Conservation (phyloP, 345 rosid genomes). For the thale cress (Arabidopsis thaliana) region TAIR10.1 NC_003074.8:18682501-18683000, state of each 20-base stretch:
- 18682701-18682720: constrained; percentile 63
- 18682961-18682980: constrained; percentile 68
- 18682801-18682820: constrained; percentile 56
- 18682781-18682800: constrained; percentile 59
- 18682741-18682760: constrained; percentile 48
- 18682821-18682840: constrained; percentile 60
- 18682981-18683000: constrained; percentile 63
- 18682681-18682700: constrained; percentile 67
- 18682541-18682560: constrained; percentile 52
- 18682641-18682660: constrained; percentile 56
- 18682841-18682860: constrained; percentile 74
- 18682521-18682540: constrained; percentile 56
- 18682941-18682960: constrained; percentile 58
- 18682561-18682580: constrained; percentile 51
- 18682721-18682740: constrained; percentile 57
- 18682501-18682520: constrained; percentile 66
- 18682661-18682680: constrained; percentile 59
- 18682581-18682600: constrained; percentile 52
- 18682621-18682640: constrained; percentile 53
- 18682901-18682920: constrained; percentile 65
- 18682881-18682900: constrained; percentile 64
- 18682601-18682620: constrained; percentile 60
- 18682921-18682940: constrained; percentile 68
- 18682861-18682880: constrained; percentile 67
- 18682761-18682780: constrained; percentile 59